Conservation (phyloP, 2,329 filamentous ascomycete species). For the Cladosporium phlei region DNA sequence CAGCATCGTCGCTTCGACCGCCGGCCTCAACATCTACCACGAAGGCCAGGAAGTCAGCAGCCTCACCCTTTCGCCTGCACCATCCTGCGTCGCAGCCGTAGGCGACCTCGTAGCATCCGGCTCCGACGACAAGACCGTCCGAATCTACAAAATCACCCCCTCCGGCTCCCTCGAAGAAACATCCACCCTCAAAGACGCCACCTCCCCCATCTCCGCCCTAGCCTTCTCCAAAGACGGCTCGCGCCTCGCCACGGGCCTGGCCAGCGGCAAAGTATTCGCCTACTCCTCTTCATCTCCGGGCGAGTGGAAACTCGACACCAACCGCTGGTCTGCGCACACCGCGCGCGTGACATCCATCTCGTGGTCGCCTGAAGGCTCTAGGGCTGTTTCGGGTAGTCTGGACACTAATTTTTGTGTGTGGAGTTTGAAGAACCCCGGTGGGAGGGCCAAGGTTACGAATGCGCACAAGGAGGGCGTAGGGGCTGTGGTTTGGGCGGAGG, state of each 20-base stretch:
- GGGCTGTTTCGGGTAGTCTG: constrained; percentile 76
- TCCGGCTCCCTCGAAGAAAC: constrained; percentile 44
- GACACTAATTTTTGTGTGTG: constrained; percentile 93
- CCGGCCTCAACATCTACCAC: constrained; percentile 56
- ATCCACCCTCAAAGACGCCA: constrained; percentile 61
- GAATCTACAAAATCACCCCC: constrained; percentile 63
- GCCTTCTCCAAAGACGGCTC: constrained; percentile 75
- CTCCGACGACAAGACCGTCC: constrained; percentile 66
- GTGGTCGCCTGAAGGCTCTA: constrained; percentile 74
- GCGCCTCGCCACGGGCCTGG: constrained; percentile 75
- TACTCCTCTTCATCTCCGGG: constrained; percentile 50
- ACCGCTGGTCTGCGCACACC: constrained; percentile 70
- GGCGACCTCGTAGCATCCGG: constrained; percentile 70
- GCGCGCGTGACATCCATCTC: constrained; percentile 62
- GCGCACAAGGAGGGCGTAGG: constrained; percentile 96
- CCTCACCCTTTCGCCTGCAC: constrained; percentile 54
- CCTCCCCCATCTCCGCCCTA: constrained; percentile 70
- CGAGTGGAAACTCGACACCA: constrained; percentile 68
- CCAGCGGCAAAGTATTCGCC: constrained; percentile 80
- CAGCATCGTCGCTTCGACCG: constrained; percentile 49
- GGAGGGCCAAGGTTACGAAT: constrained; percentile 76
- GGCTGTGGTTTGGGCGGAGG: constrained; percentile 74
- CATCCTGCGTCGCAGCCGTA: constrained; percentile 65
- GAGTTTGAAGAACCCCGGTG: constrained; percentile 78
- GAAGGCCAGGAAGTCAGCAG: constrained; percentile 44